A percentile compares a stretch with the other conserved stretches of the same genome.
These are phyloP conservation scores for Beauveria bassiana DNA, from an alignment of 2,329 filamentous ascomycete species.

Conservation along the genomic window DNA sequence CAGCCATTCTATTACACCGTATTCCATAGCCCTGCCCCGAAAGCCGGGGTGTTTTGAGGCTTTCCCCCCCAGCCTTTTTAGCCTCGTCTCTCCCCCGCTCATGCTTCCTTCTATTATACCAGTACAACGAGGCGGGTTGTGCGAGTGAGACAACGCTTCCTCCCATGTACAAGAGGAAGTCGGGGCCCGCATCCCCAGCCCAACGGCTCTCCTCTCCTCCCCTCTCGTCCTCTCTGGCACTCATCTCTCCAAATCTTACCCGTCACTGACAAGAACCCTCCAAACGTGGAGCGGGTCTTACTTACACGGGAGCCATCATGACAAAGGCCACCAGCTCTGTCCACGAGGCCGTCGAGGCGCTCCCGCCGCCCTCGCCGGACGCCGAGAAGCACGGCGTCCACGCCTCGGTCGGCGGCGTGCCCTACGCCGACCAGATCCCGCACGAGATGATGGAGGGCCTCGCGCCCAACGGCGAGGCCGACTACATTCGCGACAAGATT, in stretches of 20 bases:
- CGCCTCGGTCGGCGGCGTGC: not conserved
- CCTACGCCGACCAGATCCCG: slow-evolving; percentile 29
- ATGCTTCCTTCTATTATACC: not conserved
- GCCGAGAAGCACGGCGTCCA: slow-evolving; percentile 2
- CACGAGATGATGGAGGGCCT: slow-evolving; percentile 31
- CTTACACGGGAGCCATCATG: not conserved
- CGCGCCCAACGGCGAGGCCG: slow-evolving; percentile 34
- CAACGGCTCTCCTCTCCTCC: not conserved
- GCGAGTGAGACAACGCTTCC: not conserved
- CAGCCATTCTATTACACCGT: not conserved
- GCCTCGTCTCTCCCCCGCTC: not conserved
- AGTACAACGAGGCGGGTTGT: not conserved
- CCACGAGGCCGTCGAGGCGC: slow-evolving; percentile 2
- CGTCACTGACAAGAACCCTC: not conserved
- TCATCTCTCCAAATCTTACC: no score
- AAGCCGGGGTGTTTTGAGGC: not conserved
- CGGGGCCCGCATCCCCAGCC: not conserved
- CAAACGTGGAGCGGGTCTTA: no score
- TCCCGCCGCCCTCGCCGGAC: not conserved
- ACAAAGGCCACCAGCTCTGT: not conserved
- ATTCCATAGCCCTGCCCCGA: not conserved
- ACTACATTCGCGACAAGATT: slow-evolving; percentile 34
- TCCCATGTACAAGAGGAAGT: not conserved
- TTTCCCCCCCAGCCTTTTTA: not conserved
- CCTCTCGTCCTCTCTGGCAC: not conserved